Evolutionary conservation across 2,329 filamentous ascomycete genomes (phyloP).

Genomic region (Aureobasidium leucospermi): DNA sequence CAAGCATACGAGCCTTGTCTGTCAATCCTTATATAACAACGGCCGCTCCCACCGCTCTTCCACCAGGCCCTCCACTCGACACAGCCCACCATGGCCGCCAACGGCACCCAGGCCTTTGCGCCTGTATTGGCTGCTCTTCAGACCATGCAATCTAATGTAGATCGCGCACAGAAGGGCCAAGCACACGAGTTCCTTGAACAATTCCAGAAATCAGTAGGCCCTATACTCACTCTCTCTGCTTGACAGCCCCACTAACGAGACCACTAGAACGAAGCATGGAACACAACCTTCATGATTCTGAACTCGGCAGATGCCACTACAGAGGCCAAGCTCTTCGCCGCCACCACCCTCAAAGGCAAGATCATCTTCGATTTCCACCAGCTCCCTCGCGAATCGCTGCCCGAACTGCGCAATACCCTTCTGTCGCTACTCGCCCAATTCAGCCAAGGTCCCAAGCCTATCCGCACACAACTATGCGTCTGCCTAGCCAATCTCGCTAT

Average conservation of each 20-base stretch:
- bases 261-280: slow-evolving; percentile 79
- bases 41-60: neutral
- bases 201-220: slow-evolving; percentile 88
- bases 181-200: slow-evolving; percentile 85
- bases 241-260: slow-evolving; percentile 5
- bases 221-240: neutral
- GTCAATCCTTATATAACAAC: neutral
- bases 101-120: slow-evolving; percentile 63
- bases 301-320: slow-evolving; percentile 67
- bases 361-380: slow-evolving; percentile 95
- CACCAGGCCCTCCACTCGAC: neutral
- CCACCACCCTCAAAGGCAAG: slow-evolving; percentile 97
- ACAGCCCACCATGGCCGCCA: slow-evolving; percentile 30
- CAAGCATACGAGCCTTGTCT: neutral
- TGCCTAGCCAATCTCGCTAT: slow-evolving; percentile 92
- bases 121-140: slow-evolving; percentile 81
- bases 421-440: slow-evolving; percentile 74
- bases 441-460: slow-evolving; percentile 68
- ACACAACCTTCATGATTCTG: slow-evolving; percentile 75
- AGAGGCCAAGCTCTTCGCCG: slow-evolving; percentile 89
- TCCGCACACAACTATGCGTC: slow-evolving; percentile 83
- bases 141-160: slow-evolving; percentile 80
- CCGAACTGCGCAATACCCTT: slow-evolving; percentile 74
- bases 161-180: slow-evolving; percentile 76
- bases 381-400: slow-evolving; percentile 66